Evolutionary conservation across 768 basidiomycete species (phyloP).

Genomic region (Ramaria sp.): DNA sequence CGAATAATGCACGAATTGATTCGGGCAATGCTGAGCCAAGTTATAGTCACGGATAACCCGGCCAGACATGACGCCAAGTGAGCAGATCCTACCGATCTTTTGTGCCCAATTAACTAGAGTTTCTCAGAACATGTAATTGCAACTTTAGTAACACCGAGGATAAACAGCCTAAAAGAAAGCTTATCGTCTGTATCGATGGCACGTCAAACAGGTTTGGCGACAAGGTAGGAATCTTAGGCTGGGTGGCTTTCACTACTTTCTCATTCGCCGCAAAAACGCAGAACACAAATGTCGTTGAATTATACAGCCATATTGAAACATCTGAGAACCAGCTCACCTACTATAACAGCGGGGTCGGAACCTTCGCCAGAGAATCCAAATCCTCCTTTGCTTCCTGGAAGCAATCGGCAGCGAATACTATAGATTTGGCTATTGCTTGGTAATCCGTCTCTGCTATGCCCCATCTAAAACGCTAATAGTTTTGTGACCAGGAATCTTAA

Average conservation of each 20-base stretch:
- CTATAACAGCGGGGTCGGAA: slow-evolving; percentile 25
- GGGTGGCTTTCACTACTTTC: slow-evolving; percentile 7
- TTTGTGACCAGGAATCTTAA: slow-evolving; percentile 23
- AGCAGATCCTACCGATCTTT: no score
- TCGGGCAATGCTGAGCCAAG: no score
- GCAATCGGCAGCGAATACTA: slow-evolving; percentile 15
- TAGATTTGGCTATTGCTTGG: slow-evolving; percentile 11
- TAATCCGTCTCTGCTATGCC: neutral
- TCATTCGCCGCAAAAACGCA: neutral
- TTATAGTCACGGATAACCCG: no score
- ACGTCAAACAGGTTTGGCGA: slow-evolving; percentile 22
- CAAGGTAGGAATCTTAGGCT: no score
- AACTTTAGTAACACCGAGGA: neutral
- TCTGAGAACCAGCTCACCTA: slow-evolving; percentile 17
- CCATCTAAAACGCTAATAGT: neutral
- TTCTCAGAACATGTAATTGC: no score
- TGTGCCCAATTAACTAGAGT: no score
- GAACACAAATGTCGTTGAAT: slow-evolving; percentile 24
- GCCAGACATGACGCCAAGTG: no score
- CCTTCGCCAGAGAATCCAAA: slow-evolving; percentile 16
- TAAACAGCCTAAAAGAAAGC: no score
- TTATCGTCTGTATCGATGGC: slow-evolving; percentile 16
- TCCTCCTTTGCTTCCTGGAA: slow-evolving; percentile 5
- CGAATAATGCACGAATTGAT: no score
- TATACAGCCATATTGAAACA: slow-evolving; percentile 18